Percentiles rank a stretch among this genome's conserved stretches.
Conservation (phyloP, 176 grass and related monocot species). For the Rhynchospora tenuis region DNA sequence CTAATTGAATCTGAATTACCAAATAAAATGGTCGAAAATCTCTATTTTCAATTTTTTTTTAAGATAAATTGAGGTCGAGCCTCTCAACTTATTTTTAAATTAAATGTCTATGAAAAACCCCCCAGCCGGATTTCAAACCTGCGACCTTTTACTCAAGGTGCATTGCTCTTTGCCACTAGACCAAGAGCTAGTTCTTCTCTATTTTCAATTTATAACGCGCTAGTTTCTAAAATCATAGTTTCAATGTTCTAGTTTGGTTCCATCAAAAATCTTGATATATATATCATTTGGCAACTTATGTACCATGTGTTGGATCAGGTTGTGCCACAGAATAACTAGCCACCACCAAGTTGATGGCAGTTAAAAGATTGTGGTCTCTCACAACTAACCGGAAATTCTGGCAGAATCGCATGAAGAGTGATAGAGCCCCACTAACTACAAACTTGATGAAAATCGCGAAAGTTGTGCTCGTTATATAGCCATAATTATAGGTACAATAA, state of each 20-base stretch:
- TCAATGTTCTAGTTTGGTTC: neutral
- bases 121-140: too few species aligned
- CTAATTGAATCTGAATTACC: neutral
- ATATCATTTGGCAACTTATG: neutral
- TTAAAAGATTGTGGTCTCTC: neutral
- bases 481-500: neutral
- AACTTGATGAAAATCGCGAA: neutral
- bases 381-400: neutral
- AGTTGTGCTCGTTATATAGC: neutral
- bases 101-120: too few species aligned
- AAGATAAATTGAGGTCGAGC: too few species aligned
- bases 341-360: neutral
- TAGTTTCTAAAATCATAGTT: too few species aligned
- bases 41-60: neutral
- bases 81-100: too few species aligned
- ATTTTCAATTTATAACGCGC: neutral
- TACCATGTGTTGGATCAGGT: neutral
- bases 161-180: too few species aligned
- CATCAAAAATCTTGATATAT: neutral
- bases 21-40: neutral
- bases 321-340: neutral
- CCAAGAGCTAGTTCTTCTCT: too few species aligned
- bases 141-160: too few species aligned
- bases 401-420: neutral
- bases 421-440: conserved; percentile 1